Base-by-base conservation (phyloP, 2,329 filamentous ascomycete species). In the Metarhizium humberi region DNA sequence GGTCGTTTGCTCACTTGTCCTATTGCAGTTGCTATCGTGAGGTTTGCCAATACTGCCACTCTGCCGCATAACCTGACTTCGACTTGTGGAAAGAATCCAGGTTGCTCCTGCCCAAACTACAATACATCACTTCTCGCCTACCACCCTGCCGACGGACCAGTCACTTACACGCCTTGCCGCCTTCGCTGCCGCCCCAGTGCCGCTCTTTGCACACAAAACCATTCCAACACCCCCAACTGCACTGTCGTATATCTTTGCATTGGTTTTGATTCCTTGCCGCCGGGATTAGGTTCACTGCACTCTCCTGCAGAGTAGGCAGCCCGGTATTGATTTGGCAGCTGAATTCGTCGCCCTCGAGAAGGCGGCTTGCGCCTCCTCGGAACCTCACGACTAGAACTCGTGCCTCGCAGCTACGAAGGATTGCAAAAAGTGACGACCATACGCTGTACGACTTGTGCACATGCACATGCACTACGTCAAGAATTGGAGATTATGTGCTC, bases 91-190 rank as follows among this genome's bases (percentile, higher is more conserved):
- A 30, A 30, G 14, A 11, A 36, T 18, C 49, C 30, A 36, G 49
- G 50, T 52, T 36, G 52, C 52, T 54, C 55, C 55, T 57, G 54
- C 55, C 55, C 38, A 18, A 11, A 18, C 43, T 34, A 45, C 43
- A 54, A 2, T 34, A 45, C 43, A 54, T 52, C 30, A 30, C 43
- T 40, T 6, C 55, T 48, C 43, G 47, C 43, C 30, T 30, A 48
- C 25, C 30, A 4, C 32, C 32, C 30, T 53, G 38, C 18, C 25
- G 29, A 47, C 40, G 40, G 25, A 52, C 51, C 40, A 47, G 40
- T 45, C 51, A 53, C 51, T 56, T 56, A 55, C 54, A 52, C 34
- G 45, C 50, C 50, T 51, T 34, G 46, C 40, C n/a, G 30, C 55
- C 40, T 40, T 40, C 36, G 34, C 51, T 34, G 42, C n/a, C n/a